These are phyloP conservation scores for Jamesozyma gamospora DNA, from an alignment of 805 yeast species.

Conservation along the genomic window DNA sequence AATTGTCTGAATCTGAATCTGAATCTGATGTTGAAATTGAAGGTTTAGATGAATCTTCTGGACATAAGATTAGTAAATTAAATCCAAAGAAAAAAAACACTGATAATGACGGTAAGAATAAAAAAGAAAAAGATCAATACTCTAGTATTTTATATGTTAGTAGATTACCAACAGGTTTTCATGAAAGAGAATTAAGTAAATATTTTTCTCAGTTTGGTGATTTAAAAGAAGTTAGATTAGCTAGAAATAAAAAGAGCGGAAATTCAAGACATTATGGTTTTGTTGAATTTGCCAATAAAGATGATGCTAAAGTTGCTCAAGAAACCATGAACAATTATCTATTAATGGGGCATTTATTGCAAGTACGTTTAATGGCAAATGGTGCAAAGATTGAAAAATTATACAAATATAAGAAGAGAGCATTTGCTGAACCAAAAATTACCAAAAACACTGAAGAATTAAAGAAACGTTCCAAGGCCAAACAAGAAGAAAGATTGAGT, in stretches of 20 bases:
- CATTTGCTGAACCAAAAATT: constrained; percentile 23
- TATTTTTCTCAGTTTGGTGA: constrained; percentile 90
- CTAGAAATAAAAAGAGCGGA: constrained; percentile 86
- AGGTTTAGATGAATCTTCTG: constrained; percentile 24
- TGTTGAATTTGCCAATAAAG: constrained; percentile 63
- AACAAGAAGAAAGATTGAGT: constrained; percentile 27
- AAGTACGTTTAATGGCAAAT: constrained; percentile 44
- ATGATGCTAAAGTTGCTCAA: constrained; percentile 79
- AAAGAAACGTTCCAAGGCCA: constrained; percentile 25
- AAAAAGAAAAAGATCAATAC: constrained; percentile 21
- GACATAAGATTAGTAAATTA: constrained; percentile 25
- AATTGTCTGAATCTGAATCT: constrained; percentile 19
- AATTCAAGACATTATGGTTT: constrained; percentile 87
- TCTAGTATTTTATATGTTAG: constrained; percentile 81
- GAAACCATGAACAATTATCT: constrained; percentile 95
- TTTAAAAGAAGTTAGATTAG: constrained; percentile 64
- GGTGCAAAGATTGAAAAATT: constrained; percentile 37
- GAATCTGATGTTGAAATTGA: constrained; percentile 22
- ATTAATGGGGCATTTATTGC: constrained; percentile 75
- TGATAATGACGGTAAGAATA: constrained; percentile 12
- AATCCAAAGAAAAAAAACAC: constrained; percentile 19
- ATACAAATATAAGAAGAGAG: constrained; percentile 29
- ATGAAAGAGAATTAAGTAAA: constrained; percentile 62
- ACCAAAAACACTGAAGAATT: constrained; percentile 26
- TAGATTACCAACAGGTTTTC: constrained; percentile 85